These are phyloP conservation scores for Grifola frondosa DNA, from an alignment of 1,284 basidiomycete genomes.

Conservation along the genomic window DNA sequence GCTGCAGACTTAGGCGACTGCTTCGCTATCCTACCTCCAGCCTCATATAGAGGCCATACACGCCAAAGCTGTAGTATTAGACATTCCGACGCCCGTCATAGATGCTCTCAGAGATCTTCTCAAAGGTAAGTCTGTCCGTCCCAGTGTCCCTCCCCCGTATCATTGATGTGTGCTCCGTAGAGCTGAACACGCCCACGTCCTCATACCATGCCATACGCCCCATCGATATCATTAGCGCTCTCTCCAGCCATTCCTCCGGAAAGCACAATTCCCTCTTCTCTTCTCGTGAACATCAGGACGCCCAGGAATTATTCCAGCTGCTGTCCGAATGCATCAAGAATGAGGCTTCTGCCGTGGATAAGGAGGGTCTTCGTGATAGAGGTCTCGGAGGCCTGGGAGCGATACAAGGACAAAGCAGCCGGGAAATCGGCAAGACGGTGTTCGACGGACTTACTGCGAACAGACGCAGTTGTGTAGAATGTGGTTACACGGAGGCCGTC, in stretches of 20 bases:
- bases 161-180: slow-evolving; percentile 37
- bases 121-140: slow-evolving; percentile 56
- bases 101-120: slow-evolving; percentile 74
- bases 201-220: slow-evolving; percentile 66
- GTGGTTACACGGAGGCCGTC: slow-evolving; percentile 86
- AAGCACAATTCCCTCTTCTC: slow-evolving; percentile 69
- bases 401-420: slow-evolving; percentile 30
- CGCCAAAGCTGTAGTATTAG: slow-evolving; percentile 68
- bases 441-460: slow-evolving; percentile 86
- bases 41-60: slow-evolving; percentile 74
- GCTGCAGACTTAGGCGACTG: slow-evolving; percentile 59
- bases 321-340: slow-evolving; percentile 85
- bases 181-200: slow-evolving; percentile 69
- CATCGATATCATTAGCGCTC: slow-evolving; percentile 65
- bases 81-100: slow-evolving; percentile 81
- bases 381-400: slow-evolving; percentile 57
- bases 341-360: slow-evolving; percentile 66
- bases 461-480: slow-evolving; percentile 74
- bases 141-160: no score
- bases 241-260: slow-evolving; percentile 56
- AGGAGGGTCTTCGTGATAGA: slow-evolving; percentile 63
- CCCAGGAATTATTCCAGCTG: slow-evolving; percentile 92
- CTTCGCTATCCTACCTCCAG: slow-evolving; percentile 77
- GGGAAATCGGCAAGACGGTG: slow-evolving; percentile 58
- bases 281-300: slow-evolving; percentile 91